Evolutionary conservation across 1,139 yeast species (phyloP).

Genomic region (Geotrichum cucujoidarum): DNA sequence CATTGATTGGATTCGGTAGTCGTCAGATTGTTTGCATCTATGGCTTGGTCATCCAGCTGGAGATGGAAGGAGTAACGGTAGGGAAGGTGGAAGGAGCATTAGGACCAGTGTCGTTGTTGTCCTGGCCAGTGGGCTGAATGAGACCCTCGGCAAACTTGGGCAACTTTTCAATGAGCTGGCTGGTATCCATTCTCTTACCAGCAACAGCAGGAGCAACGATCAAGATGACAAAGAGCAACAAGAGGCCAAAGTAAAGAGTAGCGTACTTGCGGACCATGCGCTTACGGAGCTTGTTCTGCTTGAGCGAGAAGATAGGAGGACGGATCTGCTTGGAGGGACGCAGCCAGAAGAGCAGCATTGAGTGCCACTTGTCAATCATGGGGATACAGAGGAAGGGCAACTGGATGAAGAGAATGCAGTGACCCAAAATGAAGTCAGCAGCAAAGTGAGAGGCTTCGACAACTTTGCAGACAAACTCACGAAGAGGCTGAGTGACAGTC

Average conservation of each 20-base stretch:
- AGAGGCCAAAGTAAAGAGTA: constrained; percentile 66
- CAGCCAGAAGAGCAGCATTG: constrained; percentile 97
- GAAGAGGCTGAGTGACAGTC: constrained; percentile 93
- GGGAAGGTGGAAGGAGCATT: constrained; percentile 31
- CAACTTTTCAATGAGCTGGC: constrained; percentile 24
- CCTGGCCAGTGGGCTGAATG: constrained; percentile 80
- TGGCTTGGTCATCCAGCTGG: constrained; percentile 30
- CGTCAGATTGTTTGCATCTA: constrained; percentile 15
- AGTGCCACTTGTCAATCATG: constrained; percentile 94
- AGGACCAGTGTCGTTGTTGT: constrained; percentile 69
- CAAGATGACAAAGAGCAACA: constrained; percentile 65
- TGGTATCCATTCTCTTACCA: constrained; percentile 31
- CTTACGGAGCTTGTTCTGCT: constrained; percentile 96
- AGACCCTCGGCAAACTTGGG: constrained; percentile 60
- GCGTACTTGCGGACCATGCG: constrained; percentile 97
- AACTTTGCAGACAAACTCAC: constrained; percentile 92
- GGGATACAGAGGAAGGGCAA: constrained; percentile 85
- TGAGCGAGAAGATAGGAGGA: constrained; percentile 96
- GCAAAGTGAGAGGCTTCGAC: constrained; percentile 95
- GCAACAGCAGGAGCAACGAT: constrained; percentile 88
- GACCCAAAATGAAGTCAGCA: constrained; percentile 94
- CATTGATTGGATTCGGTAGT: too few relatives aligned
- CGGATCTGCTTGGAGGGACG: constrained; percentile 97
- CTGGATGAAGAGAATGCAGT: constrained; percentile 78
- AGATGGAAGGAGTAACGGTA: constrained; percentile 32